These are phyloP conservation scores for Phytopythium boreale DNA, from an alignment of 352 stramenopile genomes.

Conservation along the genomic window DNA sequence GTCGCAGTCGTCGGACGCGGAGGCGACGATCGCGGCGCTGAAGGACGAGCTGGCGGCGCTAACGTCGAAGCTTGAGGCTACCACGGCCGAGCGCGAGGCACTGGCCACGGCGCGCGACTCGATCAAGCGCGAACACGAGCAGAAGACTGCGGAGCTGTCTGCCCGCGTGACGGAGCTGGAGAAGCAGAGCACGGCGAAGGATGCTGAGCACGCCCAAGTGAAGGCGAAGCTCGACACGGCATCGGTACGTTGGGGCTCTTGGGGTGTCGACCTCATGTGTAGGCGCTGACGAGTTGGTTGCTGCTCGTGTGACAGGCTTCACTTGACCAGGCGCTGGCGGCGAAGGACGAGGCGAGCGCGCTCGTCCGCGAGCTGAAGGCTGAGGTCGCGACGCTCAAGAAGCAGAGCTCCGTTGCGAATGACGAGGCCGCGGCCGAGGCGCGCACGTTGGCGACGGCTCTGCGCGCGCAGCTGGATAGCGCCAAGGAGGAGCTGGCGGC, in stretches of 20 bases:
- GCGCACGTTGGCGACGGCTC: slow-evolving; percentile 26
- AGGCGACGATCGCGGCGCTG: slow-evolving; percentile 20
- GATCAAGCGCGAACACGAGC: not conserved
- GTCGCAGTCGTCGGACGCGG: slow-evolving; percentile 9
- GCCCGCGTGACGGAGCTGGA: slow-evolving; percentile 28
- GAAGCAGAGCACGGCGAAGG: slow-evolving; percentile 11
- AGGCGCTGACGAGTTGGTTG: not conserved
- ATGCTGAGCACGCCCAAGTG: slow-evolving; percentile 23
- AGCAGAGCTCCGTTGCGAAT: slow-evolving; percentile 32
- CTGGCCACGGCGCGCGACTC: not conserved
- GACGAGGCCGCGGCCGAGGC: slow-evolving; percentile 26
- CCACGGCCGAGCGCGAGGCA: not conserved
- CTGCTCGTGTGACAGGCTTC: not conserved
- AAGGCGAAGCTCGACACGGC: slow-evolving; percentile 13
- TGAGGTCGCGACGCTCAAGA: slow-evolving; percentile 39
- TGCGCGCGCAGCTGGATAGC: slow-evolving; percentile 29
- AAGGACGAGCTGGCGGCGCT: slow-evolving; percentile 11
- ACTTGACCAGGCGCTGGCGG: slow-evolving; percentile 31
- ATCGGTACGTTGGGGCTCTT: not conserved
- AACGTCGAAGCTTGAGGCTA: slow-evolving; percentile 3
- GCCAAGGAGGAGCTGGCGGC: slow-evolving; percentile 31
- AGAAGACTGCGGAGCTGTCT: slow-evolving; percentile 30
- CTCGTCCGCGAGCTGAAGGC: slow-evolving; percentile 50
- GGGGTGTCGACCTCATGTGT: not conserved
- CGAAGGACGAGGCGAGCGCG: slow-evolving; percentile 36